phyloP scores from a whole-genome alignment of 768 basidiomycete species.

The Pleurotus sapidus region DNA sequence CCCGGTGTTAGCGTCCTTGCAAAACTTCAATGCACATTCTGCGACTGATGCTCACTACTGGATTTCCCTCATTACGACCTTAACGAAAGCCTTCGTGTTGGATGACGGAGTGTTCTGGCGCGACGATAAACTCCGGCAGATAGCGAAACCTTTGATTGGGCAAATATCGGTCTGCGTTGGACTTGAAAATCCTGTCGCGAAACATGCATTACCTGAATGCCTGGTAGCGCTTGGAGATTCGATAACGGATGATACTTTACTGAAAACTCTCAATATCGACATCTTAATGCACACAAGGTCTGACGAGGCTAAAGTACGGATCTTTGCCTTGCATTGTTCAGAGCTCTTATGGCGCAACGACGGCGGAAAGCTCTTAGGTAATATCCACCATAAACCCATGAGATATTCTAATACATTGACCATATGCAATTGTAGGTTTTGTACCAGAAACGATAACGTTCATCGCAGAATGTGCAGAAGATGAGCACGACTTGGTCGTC shows the following conservation, averaged over 20 bases:
- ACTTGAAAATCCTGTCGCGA: slow-evolving; percentile 33
- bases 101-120: slow-evolving; percentile 97
- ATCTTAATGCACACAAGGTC: slow-evolving; percentile 89
- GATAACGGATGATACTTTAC: slow-evolving; percentile 54
- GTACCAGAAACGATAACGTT: slow-evolving; percentile 81
- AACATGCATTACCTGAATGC: slow-evolving; percentile 42
- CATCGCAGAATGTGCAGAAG: slow-evolving; percentile 83
- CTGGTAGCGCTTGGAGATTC: slow-evolving; percentile 53
- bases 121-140: slow-evolving; percentile 68
- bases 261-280: slow-evolving; percentile 80
- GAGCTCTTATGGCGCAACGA: slow-evolving; percentile 75
- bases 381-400: slow-evolving; percentile 17
- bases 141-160: slow-evolving; percentile 55
- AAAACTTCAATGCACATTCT: slow-evolving; percentile 36
- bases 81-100: slow-evolving; percentile 66
- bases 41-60: slow-evolving; percentile 50
- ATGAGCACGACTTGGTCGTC: slow-evolving; percentile 84
- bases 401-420: background rate
- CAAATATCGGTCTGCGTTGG: slow-evolving; percentile 59
- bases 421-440: slow-evolving; percentile 46
- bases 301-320: slow-evolving; percentile 67
- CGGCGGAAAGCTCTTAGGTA: slow-evolving; percentile 73
- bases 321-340: slow-evolving; percentile 67
- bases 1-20: slow-evolving; percentile 63
- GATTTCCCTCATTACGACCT: slow-evolving; percentile 53